A percentile compares a stretch with the other conserved stretches of the same genome.
These are phyloP conservation scores for Cyberlindnera mycetangii DNA, from an alignment of 805 yeast genomes.

Conservation along the genomic window DNA sequence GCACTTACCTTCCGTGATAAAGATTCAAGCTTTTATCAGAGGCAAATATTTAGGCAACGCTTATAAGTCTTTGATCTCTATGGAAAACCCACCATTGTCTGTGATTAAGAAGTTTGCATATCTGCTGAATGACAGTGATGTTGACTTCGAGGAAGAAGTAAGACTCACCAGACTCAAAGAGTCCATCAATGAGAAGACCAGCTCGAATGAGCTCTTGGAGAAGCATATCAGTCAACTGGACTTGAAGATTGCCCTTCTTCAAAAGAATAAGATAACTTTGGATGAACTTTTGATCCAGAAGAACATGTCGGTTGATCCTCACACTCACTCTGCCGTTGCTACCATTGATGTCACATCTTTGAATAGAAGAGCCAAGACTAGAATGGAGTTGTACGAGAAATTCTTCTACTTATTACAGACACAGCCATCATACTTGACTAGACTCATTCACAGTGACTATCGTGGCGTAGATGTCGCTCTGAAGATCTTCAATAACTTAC, in stretches of 20 bases:
- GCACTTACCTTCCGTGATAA: constrained; percentile 58
- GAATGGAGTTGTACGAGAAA: constrained; percentile 70
- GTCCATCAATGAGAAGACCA: constrained; percentile 65
- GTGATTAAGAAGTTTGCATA: constrained; percentile 76
- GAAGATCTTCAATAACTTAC: constrained; percentile 26
- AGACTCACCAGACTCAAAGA: constrained; percentile 66
- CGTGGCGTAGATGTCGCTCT: constrained; percentile 28
- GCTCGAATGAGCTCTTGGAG: constrained; percentile 68
- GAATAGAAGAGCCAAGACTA: constrained; percentile 37
- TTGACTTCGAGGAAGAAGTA: constrained; percentile 73
- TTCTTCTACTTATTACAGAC: constrained; percentile 82
- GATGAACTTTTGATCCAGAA: constrained; percentile 58
- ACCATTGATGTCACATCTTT: constrained; percentile 28
- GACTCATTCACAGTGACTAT: constrained; percentile 42
- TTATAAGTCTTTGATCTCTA: constrained; percentile 65
- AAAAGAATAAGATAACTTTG: constrained; percentile 73
- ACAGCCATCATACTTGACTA: constrained; percentile 67
- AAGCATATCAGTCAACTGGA: constrained; percentile 72
- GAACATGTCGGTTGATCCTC: constrained; percentile 25
- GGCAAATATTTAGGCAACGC: constrained; percentile 68
- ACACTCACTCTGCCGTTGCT: constrained; percentile 5
- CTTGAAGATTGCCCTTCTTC: constrained; percentile 71
- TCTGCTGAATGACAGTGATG: constrained; percentile 66
- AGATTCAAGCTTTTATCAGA: constrained; percentile 71
- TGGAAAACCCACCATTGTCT: constrained; percentile 72